Evolutionary conservation across 2,329 filamentous ascomycete genomes (phyloP), one percentile per base, ranked within the genome.

Genomic region (Aspergillus aculeatus): DNA sequence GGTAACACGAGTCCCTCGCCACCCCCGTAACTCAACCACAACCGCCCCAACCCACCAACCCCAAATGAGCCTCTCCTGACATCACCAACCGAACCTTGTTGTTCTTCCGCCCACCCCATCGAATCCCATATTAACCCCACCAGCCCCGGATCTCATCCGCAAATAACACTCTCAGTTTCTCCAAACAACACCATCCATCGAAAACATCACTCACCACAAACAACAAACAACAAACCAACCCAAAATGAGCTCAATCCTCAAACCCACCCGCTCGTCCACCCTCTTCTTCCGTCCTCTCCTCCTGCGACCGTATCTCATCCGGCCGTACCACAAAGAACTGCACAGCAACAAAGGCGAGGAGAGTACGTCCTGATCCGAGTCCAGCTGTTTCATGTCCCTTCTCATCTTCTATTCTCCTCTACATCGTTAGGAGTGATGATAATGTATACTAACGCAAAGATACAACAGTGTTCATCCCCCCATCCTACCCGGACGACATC

Each of bases 401-500:
- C 23, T 23, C 4, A 2, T 29, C 26, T 10, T 6, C 2, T 5
- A 23, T 21, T 47, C n/a, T 1, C 11, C 6, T 16, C 9, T 32
- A 19, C 6, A 11, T 12, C 6, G 10, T 14, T 3, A n/a, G 16
- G 6, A 14, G 12, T 7, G 26, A 0, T 1, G 10, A 47, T 41
- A 6, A 23, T 31, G 14, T 10, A 12, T 29, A 3, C 5, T 3
- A 6, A 24, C 2, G 47, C 26, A 3, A 41, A 4, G 2, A 14
- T 48, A 32, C 4, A 14, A 47, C n/a, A 64, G 62, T 62, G 10
- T 64, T 56, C 49, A 59, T 64, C 14, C 29, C 60, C 7, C 23
- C 62, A 4, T 50, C 60, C 4, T 64, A 52, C 26, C 62, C 62
- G 2, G 62, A 63, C 23, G 56, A 60, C 31, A 54, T 56, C 16